Conservation (phyloP, 345 rosid genomes). For the Brassica carinata region DNA sequence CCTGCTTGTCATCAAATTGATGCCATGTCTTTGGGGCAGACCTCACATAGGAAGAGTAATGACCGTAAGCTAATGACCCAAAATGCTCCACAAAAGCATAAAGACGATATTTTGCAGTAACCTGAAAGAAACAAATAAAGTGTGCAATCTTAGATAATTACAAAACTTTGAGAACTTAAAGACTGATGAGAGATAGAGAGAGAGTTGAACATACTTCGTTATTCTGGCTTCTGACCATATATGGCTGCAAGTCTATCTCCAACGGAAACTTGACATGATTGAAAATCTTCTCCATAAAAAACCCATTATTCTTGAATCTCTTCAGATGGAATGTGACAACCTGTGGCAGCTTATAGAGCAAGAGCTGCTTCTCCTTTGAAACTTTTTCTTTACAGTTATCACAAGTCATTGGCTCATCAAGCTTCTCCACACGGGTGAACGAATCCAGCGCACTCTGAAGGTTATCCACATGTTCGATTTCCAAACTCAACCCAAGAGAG, state of each 20-base stretch:
- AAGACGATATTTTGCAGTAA: conserved; percentile 57
- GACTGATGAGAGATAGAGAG: neutral
- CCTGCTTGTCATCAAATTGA: conserved; percentile 66
- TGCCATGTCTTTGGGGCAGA: conserved; percentile 79
- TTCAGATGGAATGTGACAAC: conserved; percentile 81
- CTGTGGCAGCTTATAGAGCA: conserved; percentile 64
- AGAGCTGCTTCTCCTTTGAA: conserved; percentile 73
- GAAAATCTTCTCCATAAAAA: conserved; percentile 63
- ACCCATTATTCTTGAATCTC: conserved; percentile 84
- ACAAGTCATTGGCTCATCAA: conserved; percentile 69
- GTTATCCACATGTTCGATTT: conserved; percentile 60
- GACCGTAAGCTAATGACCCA: conserved; percentile 70
- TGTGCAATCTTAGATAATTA: neutral
- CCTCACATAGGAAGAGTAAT: conserved; percentile 66
- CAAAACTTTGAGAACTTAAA: neutral
- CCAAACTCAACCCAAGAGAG: conserved; percentile 72
- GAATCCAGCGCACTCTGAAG: conserved; percentile 67
- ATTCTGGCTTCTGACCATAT: conserved; percentile 37
- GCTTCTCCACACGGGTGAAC: conserved; percentile 75
- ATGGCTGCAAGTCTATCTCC: conserved; percentile 80
- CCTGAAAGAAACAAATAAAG: conserved; percentile 38
- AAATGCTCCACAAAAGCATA: conserved; percentile 80
- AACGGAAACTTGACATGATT: conserved; percentile 78
- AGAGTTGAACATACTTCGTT: conserved; percentile 47
- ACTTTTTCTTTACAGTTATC: conserved; percentile 69